Evolutionary conservation across 345 rosid species (phyloP).

Genomic region (Eutrema yunnanense): DNA sequence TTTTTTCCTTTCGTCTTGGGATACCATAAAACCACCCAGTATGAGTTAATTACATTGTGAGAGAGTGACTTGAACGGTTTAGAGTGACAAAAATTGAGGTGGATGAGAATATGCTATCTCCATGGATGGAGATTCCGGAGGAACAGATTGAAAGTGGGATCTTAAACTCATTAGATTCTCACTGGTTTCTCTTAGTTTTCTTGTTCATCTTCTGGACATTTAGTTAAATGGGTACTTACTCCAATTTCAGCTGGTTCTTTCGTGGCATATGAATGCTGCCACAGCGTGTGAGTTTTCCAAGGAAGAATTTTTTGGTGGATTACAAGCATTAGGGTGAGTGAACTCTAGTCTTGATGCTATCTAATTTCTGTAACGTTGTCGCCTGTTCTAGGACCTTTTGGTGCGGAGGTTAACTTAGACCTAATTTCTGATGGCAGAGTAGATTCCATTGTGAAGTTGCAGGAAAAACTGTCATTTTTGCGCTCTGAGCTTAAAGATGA

Average conservation of each 20-base stretch:
- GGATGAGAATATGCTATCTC: not conserved
- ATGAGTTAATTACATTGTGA: not conserved
- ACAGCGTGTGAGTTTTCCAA: slow-evolving; percentile 95
- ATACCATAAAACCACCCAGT: not conserved
- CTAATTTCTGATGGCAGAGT: slow-evolving; percentile 54
- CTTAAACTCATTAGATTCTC: not conserved
- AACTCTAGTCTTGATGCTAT: not conserved
- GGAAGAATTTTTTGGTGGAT: slow-evolving; percentile 80
- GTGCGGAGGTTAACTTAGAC: slow-evolving; percentile 22
- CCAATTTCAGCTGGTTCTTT: slow-evolving; percentile 72
- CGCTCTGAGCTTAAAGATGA: slow-evolving; percentile 95
- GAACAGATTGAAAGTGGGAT: not conserved
- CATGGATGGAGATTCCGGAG: not conserved
- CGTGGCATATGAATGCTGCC: slow-evolving; percentile 99
- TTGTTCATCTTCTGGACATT: not conserved
- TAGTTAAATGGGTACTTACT: not conserved
- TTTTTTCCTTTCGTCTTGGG: not conserved
- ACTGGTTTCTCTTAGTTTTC: not conserved
- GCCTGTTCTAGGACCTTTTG: not conserved
- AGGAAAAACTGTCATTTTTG: slow-evolving; percentile 73
- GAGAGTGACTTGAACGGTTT: not conserved
- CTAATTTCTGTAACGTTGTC: not conserved
- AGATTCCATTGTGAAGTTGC: slow-evolving; percentile 80
- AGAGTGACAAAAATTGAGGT: not conserved
- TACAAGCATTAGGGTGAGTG: slow-evolving; percentile 79